Base-by-base conservation (phyloP, 1,139 yeast genomes). In the Yamadazyma membranifaciens region DNA sequence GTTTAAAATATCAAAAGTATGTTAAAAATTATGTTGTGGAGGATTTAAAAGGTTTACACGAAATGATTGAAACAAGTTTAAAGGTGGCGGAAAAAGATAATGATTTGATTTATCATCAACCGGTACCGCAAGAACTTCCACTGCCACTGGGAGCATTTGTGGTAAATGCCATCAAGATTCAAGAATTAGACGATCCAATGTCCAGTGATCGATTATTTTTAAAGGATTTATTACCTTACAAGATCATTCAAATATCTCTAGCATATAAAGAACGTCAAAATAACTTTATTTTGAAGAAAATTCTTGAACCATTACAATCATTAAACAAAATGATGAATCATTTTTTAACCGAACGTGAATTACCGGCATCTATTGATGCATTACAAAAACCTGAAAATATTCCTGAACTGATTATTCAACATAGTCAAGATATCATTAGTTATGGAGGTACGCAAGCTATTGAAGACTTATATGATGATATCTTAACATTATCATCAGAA, bases 81-180 rank as follows among this genome's bases (percentile, higher is more conserved):
- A 61, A 66, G 12, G 65, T 75, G 1, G 80, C 91, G 0, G 89
- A 85, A 49, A 75, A 81, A 51, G 96, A 89, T 49, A 89, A 89
- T 55, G 92, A 87, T 54, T 67, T 88, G 52, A 81, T 89, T 4
- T 87, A 87, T 59, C 61, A 86, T 35, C 81, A 84, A 47, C 62
- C 69, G 1, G 81, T 88, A 0, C 95, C 95, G 0, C 54, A 55
- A 0, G 67, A 70, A 2, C 53, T 82, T 4, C 66, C 79, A 1
- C 56, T 66, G 0, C 64, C 83, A 4, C 57, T 64, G 0, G 73
- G 78, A 1, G 81, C 79, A 0, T 59, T 75, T 6, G 78, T 85
- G 72, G 87, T 83, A 1, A 77, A 77, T 40, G 67, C 81, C 0
- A 48, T 71, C 6, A 51, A 63, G 1, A 71, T 78, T 0, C 66